Percentiles rank a stretch among this genome's conserved stretches.
Evolutionary conservation across 345 rosid genomes (phyloP).

Genomic region (Diplotaxis tenuifolia): DNA sequence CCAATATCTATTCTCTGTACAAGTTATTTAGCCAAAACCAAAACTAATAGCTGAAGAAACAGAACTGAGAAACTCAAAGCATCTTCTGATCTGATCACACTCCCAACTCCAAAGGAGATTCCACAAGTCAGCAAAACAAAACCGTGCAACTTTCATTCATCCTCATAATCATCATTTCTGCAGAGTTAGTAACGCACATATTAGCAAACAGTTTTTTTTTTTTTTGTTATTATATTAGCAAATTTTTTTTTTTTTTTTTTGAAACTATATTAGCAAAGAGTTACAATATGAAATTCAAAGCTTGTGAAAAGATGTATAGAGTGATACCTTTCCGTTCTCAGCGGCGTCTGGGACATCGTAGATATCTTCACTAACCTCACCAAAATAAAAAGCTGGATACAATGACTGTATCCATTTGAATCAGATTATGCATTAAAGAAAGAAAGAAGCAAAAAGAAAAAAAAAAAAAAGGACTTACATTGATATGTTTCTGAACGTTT

Average conservation of each 20-base stretch:
- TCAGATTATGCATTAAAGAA: no score
- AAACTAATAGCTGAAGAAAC: not conserved
- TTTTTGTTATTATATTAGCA: no score
- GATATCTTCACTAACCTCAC: constrained; percentile 55
- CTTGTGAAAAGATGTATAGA: constrained; percentile 20
- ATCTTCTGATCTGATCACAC: not conserved
- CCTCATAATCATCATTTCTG: constrained; percentile 9
- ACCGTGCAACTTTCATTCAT: not conserved
- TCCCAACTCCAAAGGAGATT: not conserved
- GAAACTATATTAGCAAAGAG: not conserved
- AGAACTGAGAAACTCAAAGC: not conserved
- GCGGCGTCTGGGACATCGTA: constrained; percentile 64
- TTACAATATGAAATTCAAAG: not conserved
- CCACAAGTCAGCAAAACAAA: not conserved
- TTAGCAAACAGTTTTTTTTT: no score
- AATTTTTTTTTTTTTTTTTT: no score
- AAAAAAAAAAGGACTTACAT: constrained; percentile 40
- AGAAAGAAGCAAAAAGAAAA: not conserved
- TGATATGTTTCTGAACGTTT: constrained; percentile 58
- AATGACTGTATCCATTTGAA: constrained; percentile 50
- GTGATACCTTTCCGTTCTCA: constrained; percentile 58
- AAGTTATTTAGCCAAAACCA: not conserved
- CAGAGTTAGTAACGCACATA: not conserved
- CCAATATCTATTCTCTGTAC: not conserved
- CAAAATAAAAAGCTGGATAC: constrained; percentile 68